Evolutionary conservation across 352 stramenopile genomes (phyloP).

Genomic region (Phytophthora sp.): DNA sequence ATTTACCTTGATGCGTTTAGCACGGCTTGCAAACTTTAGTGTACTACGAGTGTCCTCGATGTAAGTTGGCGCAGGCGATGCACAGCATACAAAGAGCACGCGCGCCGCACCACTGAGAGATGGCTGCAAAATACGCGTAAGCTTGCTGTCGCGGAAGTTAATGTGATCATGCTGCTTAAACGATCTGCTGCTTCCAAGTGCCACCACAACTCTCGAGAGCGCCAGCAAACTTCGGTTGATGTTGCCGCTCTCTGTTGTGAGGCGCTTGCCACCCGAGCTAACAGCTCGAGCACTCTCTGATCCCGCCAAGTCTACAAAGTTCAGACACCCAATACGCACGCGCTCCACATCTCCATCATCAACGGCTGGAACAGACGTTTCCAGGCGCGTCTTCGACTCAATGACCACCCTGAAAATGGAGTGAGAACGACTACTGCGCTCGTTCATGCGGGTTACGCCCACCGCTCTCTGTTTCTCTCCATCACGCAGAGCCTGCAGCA

Average conservation of each 20-base stretch:
- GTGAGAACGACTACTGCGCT: constrained; percentile 62
- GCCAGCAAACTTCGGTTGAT: constrained; percentile 81
- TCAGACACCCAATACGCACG: constrained; percentile 63
- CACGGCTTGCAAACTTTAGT: constrained; percentile 91
- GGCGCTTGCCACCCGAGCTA: constrained; percentile 55
- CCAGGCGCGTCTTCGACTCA: constrained; percentile 41
- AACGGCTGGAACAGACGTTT: constrained; percentile 6
- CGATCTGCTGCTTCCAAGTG: constrained; percentile 82
- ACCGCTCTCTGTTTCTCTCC: constrained; percentile 50
- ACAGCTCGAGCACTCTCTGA: constrained; percentile 93
- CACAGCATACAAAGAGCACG: constrained; percentile 87
- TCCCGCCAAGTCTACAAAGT: constrained; percentile 93
- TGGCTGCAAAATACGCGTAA: constrained; percentile 93
- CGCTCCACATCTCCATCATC: constrained; percentile 17
- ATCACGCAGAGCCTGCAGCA: constrained; percentile 45
- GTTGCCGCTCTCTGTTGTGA: constrained; percentile 54
- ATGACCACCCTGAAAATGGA: constrained; percentile 55
- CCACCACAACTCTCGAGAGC: constrained; percentile 89
- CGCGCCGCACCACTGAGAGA: constrained; percentile 82
- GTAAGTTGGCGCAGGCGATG: constrained; percentile 75
- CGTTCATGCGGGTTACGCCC: constrained; percentile 60
- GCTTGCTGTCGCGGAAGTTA: constrained; percentile 93
- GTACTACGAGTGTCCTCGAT: constrained; percentile 91
- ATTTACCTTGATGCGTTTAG: constrained; percentile 81
- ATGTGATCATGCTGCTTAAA: constrained; percentile 67